Base-by-base conservation (phyloP, 805 yeast genomes). In the Myxozyma nipponensis region DNA sequence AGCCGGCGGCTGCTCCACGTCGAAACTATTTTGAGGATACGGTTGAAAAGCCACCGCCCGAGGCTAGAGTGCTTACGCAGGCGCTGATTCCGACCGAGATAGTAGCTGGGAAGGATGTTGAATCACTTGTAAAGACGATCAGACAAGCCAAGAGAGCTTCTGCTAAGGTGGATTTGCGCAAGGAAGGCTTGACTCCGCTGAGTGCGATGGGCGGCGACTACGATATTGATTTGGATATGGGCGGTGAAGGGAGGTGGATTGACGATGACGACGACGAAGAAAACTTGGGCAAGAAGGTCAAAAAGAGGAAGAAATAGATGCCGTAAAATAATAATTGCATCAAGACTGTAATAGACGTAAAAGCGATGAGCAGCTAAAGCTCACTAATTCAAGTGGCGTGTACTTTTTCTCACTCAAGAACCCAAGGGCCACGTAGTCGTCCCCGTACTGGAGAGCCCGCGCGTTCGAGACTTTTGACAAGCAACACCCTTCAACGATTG, bases 171-270 rank as follows among this genome's bases (percentile, higher is more conserved):
- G 30, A 23, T 15, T 19, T 28, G 26, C 30, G 25, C 13, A 21
- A 28, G 5, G 48, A 24, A 40, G 53, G 56, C 15, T 39, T 55
- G 13, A 47, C 44, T 3, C 59, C 54, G 4, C 41, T 49, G 19
- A 41, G 43, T n/a, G 41, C 46, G 2, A 21, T 36, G 9, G 59
- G 54, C 13, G 58, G 53, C n/a, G 58, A 49, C 21, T 54, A 54
- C 39, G 60, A 54, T 22, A 54, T 56, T 34, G 60, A 56, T 13
- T 34, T 28, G 7, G 59, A 54, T 36, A 23, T 56, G 15, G 60
- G 60, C 13, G 60, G 54, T 22, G 60, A 56, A 40, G 60, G 60
- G 3, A 41, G 59, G 23, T 56, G 60, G 60, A 22, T 44, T 34
- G 58, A 54, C n/a, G 60, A 56, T 18, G 58, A 56, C 13, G 59